Base-by-base conservation (phyloP, 2,329 filamentous ascomycete genomes). In the Capronia epimyces region DNA sequence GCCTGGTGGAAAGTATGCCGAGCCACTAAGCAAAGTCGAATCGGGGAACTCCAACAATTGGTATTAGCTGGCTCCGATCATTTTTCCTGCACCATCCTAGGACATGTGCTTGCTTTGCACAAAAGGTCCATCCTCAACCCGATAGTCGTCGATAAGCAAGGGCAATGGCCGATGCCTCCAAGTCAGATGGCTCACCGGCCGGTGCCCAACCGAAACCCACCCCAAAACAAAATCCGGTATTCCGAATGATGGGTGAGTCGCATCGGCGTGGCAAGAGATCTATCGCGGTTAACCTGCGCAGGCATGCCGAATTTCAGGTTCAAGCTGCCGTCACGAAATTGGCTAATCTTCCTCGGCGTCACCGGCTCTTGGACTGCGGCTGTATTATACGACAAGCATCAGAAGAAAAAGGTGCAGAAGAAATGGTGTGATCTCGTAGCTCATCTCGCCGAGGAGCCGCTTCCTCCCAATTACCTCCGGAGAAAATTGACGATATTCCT, bases 321-420 rank as follows among this genome's bases (percentile, higher is more conserved):
- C 62, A 89, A 83, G 69, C 81, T 98, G 15, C 93, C 93, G 6
- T 97, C 91, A 15, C 86, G 93, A 55, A 97, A 97, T 68, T 98
- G 93, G 93, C 82, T 93, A 71, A 96, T 98, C 64, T 98, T 98
- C 73, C 82, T 90, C 69, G 77, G 85, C 41, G 69, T 97, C 49
- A 84, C 85, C 9, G 84, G 84, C 46, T 81, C 87, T 41, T 86
- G 95, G 65, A 82, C 87, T 4, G 82, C 81, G 13, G 86, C 89
- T 46, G 78, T 97, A 49, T 79, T 93, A 65, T 96, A 98, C 75
- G 93, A 98, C 71, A 88, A 88, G 65, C 84, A 87, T 53, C 85
- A 97, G 72, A 95, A 91, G 75, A 87, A 84, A 63, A 83, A 83
- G 56, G 83, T 84, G 46, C 91, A 93, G 50, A 79, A 86, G 57